These are phyloP conservation scores for Saprolegnia parasitica DNA, from an alignment of 352 stramenopile genomes.

Conservation along the genomic window DNA sequence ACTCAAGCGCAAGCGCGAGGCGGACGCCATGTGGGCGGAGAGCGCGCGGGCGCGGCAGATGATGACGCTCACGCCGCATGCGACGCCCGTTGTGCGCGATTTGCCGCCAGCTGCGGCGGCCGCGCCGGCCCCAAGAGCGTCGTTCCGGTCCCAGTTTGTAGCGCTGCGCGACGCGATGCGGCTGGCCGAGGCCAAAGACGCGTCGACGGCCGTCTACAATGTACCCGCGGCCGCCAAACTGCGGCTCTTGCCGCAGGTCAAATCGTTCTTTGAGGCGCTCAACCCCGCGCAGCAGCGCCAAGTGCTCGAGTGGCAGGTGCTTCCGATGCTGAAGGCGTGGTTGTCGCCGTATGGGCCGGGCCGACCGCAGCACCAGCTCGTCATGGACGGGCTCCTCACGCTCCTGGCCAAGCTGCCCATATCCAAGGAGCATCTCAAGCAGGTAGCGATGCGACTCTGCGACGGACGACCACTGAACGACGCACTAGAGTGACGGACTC, in stretches of 20 bases:
- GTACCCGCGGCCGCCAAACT: constrained; percentile 65
- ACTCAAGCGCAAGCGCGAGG: not conserved
- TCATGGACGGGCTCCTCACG: constrained; percentile 54
- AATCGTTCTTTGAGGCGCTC: constrained; percentile 61
- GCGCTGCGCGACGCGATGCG: constrained; percentile 63
- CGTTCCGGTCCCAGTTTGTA: constrained; percentile 51
- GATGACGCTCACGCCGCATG: constrained; percentile 26
- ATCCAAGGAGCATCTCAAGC: constrained; percentile 52
- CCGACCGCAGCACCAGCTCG: constrained; percentile 46
- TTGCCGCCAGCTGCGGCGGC: constrained; percentile 30
- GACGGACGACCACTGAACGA: not conserved
- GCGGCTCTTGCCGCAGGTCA: constrained; percentile 61
- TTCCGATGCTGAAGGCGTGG: constrained; percentile 58
- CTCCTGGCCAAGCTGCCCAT: constrained; percentile 56
- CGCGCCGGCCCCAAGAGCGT: constrained; percentile 29
- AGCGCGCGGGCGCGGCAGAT: constrained; percentile 12
- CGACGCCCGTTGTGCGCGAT: constrained; percentile 3
- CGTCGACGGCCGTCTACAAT: constrained; percentile 49
- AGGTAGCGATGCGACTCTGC: constrained; percentile 34
- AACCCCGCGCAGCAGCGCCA: constrained; percentile 48
- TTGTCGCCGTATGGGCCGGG: constrained; percentile 33
- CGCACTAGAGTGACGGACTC: constrained; percentile 24
- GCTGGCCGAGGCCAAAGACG: constrained; percentile 59
- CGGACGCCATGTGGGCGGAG: constrained; percentile 14
- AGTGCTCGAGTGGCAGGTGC: constrained; percentile 55